Percentiles rank a stretch among this genome's conserved stretches.
These are phyloP conservation scores for Ustilago esculenta DNA, from an alignment of 1,284 basidiomycete species.

Conservation along the genomic window DNA sequence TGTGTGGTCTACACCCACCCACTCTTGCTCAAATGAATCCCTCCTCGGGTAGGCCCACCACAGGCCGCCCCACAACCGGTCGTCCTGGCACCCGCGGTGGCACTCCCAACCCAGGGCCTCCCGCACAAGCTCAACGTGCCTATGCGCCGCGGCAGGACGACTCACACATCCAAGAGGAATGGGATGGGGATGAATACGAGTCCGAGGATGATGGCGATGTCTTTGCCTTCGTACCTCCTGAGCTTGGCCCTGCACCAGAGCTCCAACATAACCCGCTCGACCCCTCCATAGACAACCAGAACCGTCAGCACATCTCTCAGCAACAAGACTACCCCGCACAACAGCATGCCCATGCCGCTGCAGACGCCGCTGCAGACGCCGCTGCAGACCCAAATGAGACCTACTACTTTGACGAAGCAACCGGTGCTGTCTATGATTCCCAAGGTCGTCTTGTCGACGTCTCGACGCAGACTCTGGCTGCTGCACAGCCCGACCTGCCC, in stretches of 20 bases:
- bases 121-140: conserved; percentile 32
- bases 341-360: conserved; percentile 5
- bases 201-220: conserved; percentile 62
- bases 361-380: not conserved
- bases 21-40: conserved; percentile 10
- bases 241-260: conserved; percentile 46
- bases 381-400: conserved; percentile 40
- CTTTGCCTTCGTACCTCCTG: conserved; percentile 63
- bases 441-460: conserved; percentile 57
- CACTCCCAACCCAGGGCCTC: conserved; percentile 23
- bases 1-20: too few species aligned
- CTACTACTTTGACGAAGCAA: conserved; percentile 61
- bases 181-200: conserved; percentile 59
- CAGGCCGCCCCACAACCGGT: conserved; percentile 38
- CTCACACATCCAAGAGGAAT: conserved; percentile 40
- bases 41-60: conserved; percentile 33
- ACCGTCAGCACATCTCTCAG: conserved; percentile 32
- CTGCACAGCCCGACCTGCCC: not conserved
- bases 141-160: conserved; percentile 9
- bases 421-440: conserved; percentile 59
- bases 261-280: conserved; percentile 45
- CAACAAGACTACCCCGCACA: conserved; percentile 4
- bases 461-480: conserved; percentile 21
- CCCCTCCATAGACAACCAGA: conserved; percentile 47
- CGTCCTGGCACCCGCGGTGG: conserved; percentile 39